A percentile compares a stretch with the other conserved stretches of the same genome.
phyloP scores from a whole-genome alignment of 208 protist species.

The Trypanosoma rangeli region DNA sequence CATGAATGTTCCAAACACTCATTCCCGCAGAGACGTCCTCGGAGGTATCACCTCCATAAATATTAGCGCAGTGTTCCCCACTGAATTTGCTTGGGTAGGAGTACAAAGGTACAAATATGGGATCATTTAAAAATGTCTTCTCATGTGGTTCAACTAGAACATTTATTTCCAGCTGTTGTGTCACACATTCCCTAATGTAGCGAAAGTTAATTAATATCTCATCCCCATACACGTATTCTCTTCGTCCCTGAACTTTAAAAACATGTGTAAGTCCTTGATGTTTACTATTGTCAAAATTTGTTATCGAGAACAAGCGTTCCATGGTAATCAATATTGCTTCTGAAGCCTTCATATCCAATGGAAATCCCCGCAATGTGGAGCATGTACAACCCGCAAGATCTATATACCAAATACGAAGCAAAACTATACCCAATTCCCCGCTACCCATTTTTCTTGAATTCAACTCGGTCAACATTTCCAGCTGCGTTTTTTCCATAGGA shows the following conservation, averaged over 20 bases:
- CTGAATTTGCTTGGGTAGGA: slow-evolving; percentile 28
- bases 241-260: slow-evolving; percentile 57
- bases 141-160: slow-evolving; percentile 44
- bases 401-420: slow-evolving; percentile 50
- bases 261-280: slow-evolving; percentile 34
- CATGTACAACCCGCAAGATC: slow-evolving; percentile 44
- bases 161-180: slow-evolving; percentile 47
- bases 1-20: slow-evolving; percentile 46
- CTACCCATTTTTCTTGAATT: slow-evolving; percentile 24
- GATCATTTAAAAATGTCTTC: slow-evolving; percentile 32
- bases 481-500: slow-evolving; percentile 40
- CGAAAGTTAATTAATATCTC: slow-evolving; percentile 58
- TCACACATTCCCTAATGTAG: slow-evolving; percentile 55
- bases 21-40: slow-evolving; percentile 30
- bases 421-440: slow-evolving; percentile 24
- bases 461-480: slow-evolving; percentile 39
- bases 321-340: slow-evolving; percentile 42
- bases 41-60: background rate
- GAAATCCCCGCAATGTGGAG: slow-evolving; percentile 47
- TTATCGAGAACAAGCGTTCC: slow-evolving; percentile 32
- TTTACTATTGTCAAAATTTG: slow-evolving; percentile 29
- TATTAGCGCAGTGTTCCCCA: slow-evolving; percentile 25
- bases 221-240: slow-evolving; percentile 62
- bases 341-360: slow-evolving; percentile 47
- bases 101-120: slow-evolving; percentile 52